Evolutionary conservation across 768 basidiomycete genomes (phyloP), one percentile per base, ranked within the genome.

Genomic region (Rhizopogon sp.): DNA sequence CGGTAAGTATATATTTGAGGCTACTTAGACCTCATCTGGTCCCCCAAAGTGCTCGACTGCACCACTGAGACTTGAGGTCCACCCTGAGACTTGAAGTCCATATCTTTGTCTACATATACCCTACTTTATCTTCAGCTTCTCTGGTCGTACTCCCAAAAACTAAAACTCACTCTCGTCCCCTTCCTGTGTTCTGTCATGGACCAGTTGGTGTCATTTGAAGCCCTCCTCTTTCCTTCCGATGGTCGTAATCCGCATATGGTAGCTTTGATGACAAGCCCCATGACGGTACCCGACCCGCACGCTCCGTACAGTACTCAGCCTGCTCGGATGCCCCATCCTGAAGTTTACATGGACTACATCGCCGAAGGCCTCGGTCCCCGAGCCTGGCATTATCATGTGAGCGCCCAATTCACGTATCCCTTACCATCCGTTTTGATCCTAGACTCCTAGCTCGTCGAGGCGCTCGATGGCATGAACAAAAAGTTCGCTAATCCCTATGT

Each of bases 271-370:
- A 88, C 87, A 22, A 90, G 87, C 81, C 82, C 70, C 39, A 70
- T 62, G 57, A 66, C 76, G 52, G 62, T 74, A 55, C 71, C 74
- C 16, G 69, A 74, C 54, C 76, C 77, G 44, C 78, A 79, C 56
- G 71, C 70, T 13, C 69, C 75, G 10, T 77, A 78, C 52, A 75
- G 74, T 43, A 66, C 72, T 53, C 69, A 76, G 29, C 77, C 77
- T 33, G 71, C 82, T 44, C 83, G 85, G 51, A 79, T 88, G 75
- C 90, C 90, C 0, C 90, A 92, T 67, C 90, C 90, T 10, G 88
- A 91, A 68, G 80, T 88, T 41, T 82, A 87, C 65, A 92, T 92
- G 89, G 88, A 91, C 70, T 88, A 85, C 70, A 84, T 92, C 61
- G 88, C 87, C 64, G 87, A 90, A 70, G 79, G 81, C 52, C 75